phyloP scores from a whole-genome alignment of 2,329 filamentous ascomycete species.

The Blumeriella jaapii region DNA sequence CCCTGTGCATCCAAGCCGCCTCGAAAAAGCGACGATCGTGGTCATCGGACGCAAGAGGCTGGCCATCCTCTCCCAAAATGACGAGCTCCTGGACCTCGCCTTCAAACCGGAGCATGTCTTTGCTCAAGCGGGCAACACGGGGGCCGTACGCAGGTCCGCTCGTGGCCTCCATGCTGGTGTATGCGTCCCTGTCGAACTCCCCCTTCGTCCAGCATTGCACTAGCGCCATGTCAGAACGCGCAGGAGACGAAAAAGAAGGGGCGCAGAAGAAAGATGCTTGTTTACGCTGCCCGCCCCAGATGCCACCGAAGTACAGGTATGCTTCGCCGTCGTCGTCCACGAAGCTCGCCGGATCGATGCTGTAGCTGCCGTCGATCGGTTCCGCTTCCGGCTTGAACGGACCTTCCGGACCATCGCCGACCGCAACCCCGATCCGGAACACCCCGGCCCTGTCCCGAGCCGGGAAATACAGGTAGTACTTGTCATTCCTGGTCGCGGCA shows the following conservation, averaged over 20 bases:
- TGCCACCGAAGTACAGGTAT: conserved; percentile 66
- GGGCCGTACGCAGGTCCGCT: conserved; percentile 51
- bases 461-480: conserved; percentile 70
- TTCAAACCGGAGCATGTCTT: conserved; percentile 55
- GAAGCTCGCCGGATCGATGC: conserved; percentile 66
- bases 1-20: conserved; percentile 70
- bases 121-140: conserved; percentile 50
- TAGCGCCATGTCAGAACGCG: conserved; percentile 2
- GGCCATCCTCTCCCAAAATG: conserved; percentile 51
- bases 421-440: conserved; percentile 66
- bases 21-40: conserved; percentile 71
- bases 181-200: conserved; percentile 42
- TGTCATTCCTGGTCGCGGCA: conserved; percentile 54
- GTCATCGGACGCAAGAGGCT: conserved; percentile 51
- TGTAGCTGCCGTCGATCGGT: conserved; percentile 58
- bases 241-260: not conserved
- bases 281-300: conserved; percentile 65
- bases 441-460: conserved; percentile 58
- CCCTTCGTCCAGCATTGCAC: conserved; percentile 59
- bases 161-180: conserved; percentile 46
- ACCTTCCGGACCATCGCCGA: conserved; percentile 50
- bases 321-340: conserved; percentile 59
- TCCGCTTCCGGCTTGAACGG: conserved; percentile 56
- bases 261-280: not conserved
- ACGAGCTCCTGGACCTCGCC: conserved; percentile 44